These are phyloP conservation scores for Bjerkandera adusta DNA, from an alignment of 1,284 basidiomycete genomes.

Conservation along the genomic window DNA sequence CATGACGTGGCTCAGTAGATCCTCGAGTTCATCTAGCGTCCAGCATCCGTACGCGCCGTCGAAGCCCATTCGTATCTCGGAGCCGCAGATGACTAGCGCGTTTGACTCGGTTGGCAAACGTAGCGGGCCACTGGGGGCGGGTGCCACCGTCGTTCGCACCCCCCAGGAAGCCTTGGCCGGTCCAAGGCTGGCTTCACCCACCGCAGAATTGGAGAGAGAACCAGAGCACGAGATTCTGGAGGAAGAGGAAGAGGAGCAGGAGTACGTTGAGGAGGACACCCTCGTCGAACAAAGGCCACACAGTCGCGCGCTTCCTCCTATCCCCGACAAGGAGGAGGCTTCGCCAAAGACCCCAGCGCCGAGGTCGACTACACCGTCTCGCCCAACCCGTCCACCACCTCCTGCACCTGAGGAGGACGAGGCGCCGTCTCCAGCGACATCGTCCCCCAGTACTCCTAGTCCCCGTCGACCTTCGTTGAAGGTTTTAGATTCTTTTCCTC, in stretches of 20 bases:
- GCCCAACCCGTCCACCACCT: conserved; percentile 36
- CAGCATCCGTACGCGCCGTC: conserved; percentile 28
- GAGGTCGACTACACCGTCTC: conserved; percentile 29
- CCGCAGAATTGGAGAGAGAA: conserved; percentile 24
- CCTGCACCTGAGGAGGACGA: conserved; percentile 28
- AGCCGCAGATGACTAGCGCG: conserved; percentile 54
- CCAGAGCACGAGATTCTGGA: conserved; percentile 24
- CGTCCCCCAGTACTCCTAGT: conserved; percentile 3
- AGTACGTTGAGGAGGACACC: conserved; percentile 26
- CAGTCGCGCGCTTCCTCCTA: conserved; percentile 58
- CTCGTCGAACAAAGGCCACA: conserved; percentile 19
- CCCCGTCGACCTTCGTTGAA: conserved; percentile 42
- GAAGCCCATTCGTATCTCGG: conserved; percentile 57
- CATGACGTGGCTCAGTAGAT: conserved; percentile 34
- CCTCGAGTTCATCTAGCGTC: conserved; percentile 27
- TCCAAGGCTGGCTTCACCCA: conserved; percentile 5
- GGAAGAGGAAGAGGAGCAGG: conserved; percentile 22
- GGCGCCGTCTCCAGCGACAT: conserved; percentile 12
- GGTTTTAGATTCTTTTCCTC: conserved; percentile 36
- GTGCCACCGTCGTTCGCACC: conserved; percentile 70
- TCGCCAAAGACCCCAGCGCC: conserved; percentile 16
- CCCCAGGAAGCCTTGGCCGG: conserved; percentile 66
- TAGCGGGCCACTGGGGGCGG: conserved; percentile 55
- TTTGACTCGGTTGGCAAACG: conserved; percentile 43
- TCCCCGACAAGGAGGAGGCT: conserved; percentile 34